These are phyloP conservation scores for Leccinum boreale DNA, from an alignment of 768 basidiomycete genomes.

Conservation along the genomic window DNA sequence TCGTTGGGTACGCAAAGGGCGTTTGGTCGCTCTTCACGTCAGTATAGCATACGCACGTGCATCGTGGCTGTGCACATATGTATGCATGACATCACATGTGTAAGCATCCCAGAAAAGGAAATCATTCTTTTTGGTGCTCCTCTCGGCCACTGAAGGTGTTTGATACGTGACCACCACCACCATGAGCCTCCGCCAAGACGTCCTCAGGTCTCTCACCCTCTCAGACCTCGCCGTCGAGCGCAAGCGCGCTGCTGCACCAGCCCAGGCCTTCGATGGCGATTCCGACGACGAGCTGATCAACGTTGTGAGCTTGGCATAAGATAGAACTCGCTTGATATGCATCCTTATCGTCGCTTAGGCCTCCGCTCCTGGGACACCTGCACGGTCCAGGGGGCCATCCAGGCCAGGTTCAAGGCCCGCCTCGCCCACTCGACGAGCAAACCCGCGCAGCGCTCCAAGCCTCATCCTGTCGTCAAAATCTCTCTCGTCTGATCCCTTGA, in stretches of 20 bases:
- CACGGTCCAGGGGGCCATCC: conserved; percentile 54
- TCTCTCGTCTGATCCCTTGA: conserved; percentile 54
- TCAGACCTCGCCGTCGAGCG: conserved; percentile 30
- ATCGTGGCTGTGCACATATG: conserved; percentile 1
- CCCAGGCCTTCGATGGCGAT: conserved; percentile 39
- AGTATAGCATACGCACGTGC: conserved; percentile 42
- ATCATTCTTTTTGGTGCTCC: neutral
- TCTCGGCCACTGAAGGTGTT: neutral
- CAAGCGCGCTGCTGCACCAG: conserved; percentile 12
- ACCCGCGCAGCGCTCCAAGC: conserved; percentile 24
- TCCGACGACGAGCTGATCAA: conserved; percentile 68
- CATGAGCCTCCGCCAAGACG: conserved; percentile 68
- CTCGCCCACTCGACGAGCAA: conserved; percentile 30
- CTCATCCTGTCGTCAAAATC: conserved; percentile 21
- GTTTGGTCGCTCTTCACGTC: conserved; percentile 77
- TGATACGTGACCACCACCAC: conserved; percentile 43
- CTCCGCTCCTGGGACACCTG: conserved; percentile 66
- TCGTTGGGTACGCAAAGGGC: conserved; percentile 83
- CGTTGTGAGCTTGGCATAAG: conserved; percentile 48
- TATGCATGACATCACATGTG: conserved; percentile 21
- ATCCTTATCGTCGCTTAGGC: conserved; percentile 38
- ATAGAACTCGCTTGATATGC: neutral
- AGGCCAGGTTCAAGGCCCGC: conserved; percentile 46
- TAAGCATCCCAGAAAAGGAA: conserved; percentile 15
- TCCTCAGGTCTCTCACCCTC: conserved; percentile 54